Evolutionary conservation across 805 yeast genomes (phyloP).

Genomic region (Sugiyamaella smithiae): DNA sequence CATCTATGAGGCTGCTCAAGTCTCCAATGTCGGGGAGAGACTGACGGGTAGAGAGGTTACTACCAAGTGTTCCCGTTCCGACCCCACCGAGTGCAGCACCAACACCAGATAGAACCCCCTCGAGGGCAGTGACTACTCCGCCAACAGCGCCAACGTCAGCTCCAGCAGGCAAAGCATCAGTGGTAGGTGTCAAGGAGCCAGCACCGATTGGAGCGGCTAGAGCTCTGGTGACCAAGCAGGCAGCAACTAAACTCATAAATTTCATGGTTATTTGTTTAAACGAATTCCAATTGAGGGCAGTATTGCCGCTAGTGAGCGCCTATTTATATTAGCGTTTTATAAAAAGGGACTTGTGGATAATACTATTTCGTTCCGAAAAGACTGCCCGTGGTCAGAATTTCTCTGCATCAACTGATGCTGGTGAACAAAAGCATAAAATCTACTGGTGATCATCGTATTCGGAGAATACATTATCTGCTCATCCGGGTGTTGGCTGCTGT

Average conservation of each 20-base stretch:
- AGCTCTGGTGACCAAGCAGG: neutral
- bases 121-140: neutral
- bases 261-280: too few relatives aligned
- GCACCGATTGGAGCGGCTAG: neutral
- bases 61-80: neutral
- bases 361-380: too few relatives aligned
- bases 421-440: too few relatives aligned
- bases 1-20: neutral
- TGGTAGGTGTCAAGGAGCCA: neutral
- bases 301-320: too few relatives aligned
- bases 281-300: too few relatives aligned
- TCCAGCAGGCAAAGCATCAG: neutral
- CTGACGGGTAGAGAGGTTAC: neutral
- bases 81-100: neutral
- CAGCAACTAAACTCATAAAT: neutral
- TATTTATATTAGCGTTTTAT: too few relatives aligned
- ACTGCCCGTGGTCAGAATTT: too few relatives aligned
- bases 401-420: too few relatives aligned
- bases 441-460: too few relatives aligned
- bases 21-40: neutral
- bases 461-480: too few relatives aligned
- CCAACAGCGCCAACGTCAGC: neutral
- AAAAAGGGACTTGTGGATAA: too few relatives aligned
- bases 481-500: too few relatives aligned
- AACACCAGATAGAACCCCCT: neutral